Evolutionary conservation across 192 early-diverging fungal species (phyloP).

Genomic region (Backusella tuberculispora): DNA sequence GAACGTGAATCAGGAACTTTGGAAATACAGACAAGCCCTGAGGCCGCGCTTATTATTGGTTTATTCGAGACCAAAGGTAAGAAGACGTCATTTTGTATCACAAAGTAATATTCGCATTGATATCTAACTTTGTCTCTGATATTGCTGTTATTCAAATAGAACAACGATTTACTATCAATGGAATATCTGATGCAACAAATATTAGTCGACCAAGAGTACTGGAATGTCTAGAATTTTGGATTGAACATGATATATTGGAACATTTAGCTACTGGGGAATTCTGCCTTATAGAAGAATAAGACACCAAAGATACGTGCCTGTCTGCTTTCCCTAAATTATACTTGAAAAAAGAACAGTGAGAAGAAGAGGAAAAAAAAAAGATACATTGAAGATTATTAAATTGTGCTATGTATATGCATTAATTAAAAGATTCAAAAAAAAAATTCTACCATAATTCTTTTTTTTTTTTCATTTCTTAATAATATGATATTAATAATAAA

Average conservation of each 20-base stretch:
- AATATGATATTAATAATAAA: neutral
- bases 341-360: too few relatives aligned
- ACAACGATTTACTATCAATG: neutral
- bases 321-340: neutral
- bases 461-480: neutral
- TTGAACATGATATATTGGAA: slow-evolving; percentile 3
- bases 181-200: neutral
- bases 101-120: neutral
- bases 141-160: slow-evolving; percentile 13
- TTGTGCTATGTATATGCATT: neutral
- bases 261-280: neutral
- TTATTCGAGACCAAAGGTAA: slow-evolving; percentile 32
- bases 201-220: neutral
- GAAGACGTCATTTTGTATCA: neutral
- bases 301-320: neutral
- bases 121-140: too few relatives aligned
- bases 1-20: slow-evolving; percentile 4
- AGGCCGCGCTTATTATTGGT: slow-evolving; percentile 17
- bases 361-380: too few relatives aligned
- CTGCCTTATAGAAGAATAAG: slow-evolving; percentile 3
- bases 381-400: too few relatives aligned
- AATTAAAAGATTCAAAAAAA: neutral
- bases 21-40: neutral
- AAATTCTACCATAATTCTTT: neutral
- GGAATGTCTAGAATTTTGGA: slow-evolving; percentile 26